Percentiles rank a stretch among this genome's conserved stretches.
Conservation (phyloP, 805 yeast genomes). For the Candida mattraensis region DNA sequence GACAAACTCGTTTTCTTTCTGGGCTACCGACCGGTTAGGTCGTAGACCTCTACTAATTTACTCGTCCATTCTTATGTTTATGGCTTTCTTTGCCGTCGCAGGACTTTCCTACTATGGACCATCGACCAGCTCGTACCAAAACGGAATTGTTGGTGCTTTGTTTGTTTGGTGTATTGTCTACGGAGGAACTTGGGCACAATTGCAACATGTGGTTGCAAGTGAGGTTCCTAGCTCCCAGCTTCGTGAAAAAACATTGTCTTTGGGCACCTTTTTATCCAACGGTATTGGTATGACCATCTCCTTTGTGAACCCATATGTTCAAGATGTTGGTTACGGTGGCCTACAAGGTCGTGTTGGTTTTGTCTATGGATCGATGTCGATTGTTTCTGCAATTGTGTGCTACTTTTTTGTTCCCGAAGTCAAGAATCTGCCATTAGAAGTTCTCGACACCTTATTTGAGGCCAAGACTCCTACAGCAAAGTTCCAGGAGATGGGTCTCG, state of each 20-base stretch:
- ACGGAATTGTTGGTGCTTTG: slow-evolving; percentile 31
- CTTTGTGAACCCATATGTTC: slow-evolving; percentile 47
- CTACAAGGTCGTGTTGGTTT: slow-evolving; percentile 50
- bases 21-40: slow-evolving; percentile 43
- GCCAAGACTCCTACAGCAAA: slow-evolving; percentile 4
- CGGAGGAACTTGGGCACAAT: slow-evolving; percentile 31
- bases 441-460: slow-evolving; percentile 54
- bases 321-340: slow-evolving; percentile 46
- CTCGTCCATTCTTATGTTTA: slow-evolving; percentile 22
- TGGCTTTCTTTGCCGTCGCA: slow-evolving; percentile 15
- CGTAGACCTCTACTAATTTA: slow-evolving; percentile 33
- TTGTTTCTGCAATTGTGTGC: slow-evolving; percentile 39
- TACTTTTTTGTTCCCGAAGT: slow-evolving; percentile 61
- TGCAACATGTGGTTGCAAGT: slow-evolving; percentile 31
- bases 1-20: slow-evolving; percentile 26
- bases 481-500: slow-evolving; percentile 8
- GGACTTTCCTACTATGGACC: slow-evolving; percentile 24
- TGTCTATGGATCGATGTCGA: slow-evolving; percentile 42
- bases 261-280: slow-evolving; percentile 33
- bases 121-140: slow-evolving; percentile 15
- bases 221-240: slow-evolving; percentile 41
- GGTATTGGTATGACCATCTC: slow-evolving; percentile 27
- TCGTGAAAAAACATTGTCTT: slow-evolving; percentile 40
- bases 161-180: slow-evolving; percentile 22
- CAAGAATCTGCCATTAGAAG: slow-evolving; percentile 55